Conservation (phyloP, 2,329 filamentous ascomycete species). For the Talaromyces sp. region DNA sequence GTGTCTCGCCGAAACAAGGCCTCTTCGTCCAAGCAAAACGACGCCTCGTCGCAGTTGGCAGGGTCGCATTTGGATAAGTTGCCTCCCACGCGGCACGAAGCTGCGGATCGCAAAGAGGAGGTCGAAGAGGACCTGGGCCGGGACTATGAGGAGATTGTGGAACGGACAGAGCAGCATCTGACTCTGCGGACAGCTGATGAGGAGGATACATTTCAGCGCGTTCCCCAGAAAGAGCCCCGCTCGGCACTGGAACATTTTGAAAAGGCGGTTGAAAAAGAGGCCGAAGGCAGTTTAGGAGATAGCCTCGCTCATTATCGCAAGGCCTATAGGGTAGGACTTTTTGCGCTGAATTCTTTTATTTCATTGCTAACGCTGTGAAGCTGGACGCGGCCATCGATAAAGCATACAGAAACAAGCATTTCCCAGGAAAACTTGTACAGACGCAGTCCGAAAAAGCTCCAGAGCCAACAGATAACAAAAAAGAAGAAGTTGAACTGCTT, state of each 20-base stretch:
- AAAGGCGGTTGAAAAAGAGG: constrained; percentile 81
- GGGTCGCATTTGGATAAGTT: constrained; percentile 22
- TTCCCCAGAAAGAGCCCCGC: constrained; percentile 47
- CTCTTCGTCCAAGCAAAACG: constrained; percentile 9
- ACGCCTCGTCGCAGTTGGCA: constrained; percentile 13
- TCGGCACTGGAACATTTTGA: constrained; percentile 93
- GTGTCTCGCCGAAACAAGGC: constrained; percentile 50
- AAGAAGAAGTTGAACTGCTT: constrained; percentile 35
- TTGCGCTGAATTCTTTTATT: too few relatives aligned
- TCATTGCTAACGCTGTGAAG: constrained; percentile 38
- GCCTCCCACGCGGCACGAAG: constrained; percentile 36
- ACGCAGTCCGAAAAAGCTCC: constrained; percentile 43
- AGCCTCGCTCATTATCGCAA: constrained; percentile 83
- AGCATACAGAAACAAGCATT: constrained; percentile 86
- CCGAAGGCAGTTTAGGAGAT: constrained; percentile 77
- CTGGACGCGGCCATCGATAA: constrained; percentile 81
- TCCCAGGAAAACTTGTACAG: constrained; percentile 55
- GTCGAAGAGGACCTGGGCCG: constrained; percentile 18
- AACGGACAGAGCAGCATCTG: constrained; percentile 28
- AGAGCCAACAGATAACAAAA: constrained; percentile 50
- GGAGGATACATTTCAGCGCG: constrained; percentile 34
- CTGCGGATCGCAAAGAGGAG: constrained; percentile 33
- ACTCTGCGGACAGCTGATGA: constrained; percentile 29
- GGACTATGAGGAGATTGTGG: constrained; percentile 26
- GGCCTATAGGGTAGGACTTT: constrained; percentile 69